Conservation (phyloP, 176 grass and related monocot species). For the Rhynchospora pubera region DNA sequence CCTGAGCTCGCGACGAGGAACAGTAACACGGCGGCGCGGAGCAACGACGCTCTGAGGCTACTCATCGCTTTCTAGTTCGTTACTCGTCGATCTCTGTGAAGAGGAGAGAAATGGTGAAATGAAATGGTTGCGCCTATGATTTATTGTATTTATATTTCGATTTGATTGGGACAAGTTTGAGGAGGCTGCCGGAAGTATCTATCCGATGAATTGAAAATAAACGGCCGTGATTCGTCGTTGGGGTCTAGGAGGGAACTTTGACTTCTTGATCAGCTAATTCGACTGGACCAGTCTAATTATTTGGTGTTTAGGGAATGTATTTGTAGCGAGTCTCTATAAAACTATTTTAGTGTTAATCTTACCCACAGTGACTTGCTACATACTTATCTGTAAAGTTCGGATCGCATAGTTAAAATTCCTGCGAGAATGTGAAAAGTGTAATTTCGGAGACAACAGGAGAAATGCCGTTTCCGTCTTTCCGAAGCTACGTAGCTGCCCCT, state of each 20-base stretch:
- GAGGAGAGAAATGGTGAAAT: background rate
- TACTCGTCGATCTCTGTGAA: background rate
- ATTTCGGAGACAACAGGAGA: background rate
- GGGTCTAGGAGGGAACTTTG: background rate
- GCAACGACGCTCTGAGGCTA: background rate
- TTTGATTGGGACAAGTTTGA: background rate
- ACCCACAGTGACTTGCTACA: background rate
- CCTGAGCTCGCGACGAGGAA: background rate
- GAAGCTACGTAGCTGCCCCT: background rate
- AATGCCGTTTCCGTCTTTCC: background rate
- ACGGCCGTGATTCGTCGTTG: background rate
- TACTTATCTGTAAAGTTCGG: background rate
- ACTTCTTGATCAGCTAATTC: background rate
- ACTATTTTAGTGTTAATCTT: no score
- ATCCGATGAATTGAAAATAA: slow-evolving; percentile 9
- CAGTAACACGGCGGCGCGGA: background rate
- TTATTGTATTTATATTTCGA: background rate
- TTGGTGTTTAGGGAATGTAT: background rate
- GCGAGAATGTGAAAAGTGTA: background rate
- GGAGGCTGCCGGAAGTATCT: background rate
- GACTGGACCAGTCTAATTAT: background rate
- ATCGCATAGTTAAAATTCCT: background rate
- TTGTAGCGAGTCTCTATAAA: background rate
- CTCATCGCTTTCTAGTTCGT: background rate
- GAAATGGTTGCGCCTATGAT: background rate